A percentile compares a stretch with the other conserved stretches of the same genome.
phyloP scores from a whole-genome alignment of 768 basidiomycete species.

The Phylloporus sp. region DNA sequence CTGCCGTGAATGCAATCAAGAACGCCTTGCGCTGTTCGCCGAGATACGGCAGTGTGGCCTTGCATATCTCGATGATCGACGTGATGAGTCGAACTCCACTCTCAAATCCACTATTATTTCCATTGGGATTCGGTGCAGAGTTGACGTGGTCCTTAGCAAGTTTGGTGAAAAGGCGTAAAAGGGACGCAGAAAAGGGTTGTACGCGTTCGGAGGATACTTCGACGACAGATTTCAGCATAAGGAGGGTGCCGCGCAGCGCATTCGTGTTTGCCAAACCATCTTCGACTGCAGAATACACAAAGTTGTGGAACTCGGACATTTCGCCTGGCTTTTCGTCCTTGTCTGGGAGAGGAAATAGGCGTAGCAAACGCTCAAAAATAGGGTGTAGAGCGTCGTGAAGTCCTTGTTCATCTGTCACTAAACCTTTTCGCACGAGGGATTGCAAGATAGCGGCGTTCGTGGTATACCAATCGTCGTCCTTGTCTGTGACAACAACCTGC shows the following conservation, averaged over 20 bases:
- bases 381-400: slow-evolving; percentile 82
- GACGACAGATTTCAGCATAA: slow-evolving; percentile 85
- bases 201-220: slow-evolving; percentile 77
- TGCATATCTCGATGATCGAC: slow-evolving; percentile 84
- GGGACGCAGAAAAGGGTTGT: slow-evolving; percentile 67
- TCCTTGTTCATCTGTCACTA: slow-evolving; percentile 71
- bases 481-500: slow-evolving; percentile 78
- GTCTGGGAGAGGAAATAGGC: slow-evolving; percentile 72
- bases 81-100: slow-evolving; percentile 61
- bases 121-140: slow-evolving; percentile 41
- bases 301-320: slow-evolving; percentile 72
- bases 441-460: slow-evolving; percentile 69
- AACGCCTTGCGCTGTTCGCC: slow-evolving; percentile 85
- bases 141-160: slow-evolving; percentile 85
- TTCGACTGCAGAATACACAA: slow-evolving; percentile 66
- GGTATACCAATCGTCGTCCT: slow-evolving; percentile 78
- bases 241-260: slow-evolving; percentile 72
- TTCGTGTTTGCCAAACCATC: slow-evolving; percentile 76
- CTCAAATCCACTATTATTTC: slow-evolving; percentile 42
- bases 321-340: slow-evolving; percentile 72
- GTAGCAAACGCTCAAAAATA: slow-evolving; percentile 76
- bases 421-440: slow-evolving; percentile 83
- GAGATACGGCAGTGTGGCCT: slow-evolving; percentile 72
- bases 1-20: slow-evolving; percentile 67
- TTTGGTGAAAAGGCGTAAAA: slow-evolving; percentile 83